Evolutionary conservation across 202 grass and related monocot genomes (phyloP).

Genomic region (Digitaria exilis): DNA sequence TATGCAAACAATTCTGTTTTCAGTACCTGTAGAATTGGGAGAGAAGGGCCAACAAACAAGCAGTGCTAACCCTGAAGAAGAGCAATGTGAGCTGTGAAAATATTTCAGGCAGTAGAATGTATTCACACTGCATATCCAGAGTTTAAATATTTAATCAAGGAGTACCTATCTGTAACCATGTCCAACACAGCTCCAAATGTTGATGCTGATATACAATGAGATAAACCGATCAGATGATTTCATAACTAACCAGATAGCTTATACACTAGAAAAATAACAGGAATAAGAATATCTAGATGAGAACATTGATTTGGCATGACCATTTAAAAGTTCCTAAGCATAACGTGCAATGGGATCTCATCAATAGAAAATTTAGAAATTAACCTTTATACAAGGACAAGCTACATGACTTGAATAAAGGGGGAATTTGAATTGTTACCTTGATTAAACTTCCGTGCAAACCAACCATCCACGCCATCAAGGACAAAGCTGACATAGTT

Average conservation of each 20-base stretch:
- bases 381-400: neutral
- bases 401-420: neutral
- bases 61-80: conserved; percentile 94
- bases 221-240: conserved; percentile 37
- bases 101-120: conserved; percentile 35
- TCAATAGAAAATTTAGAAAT: neutral
- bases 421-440: conserved; percentile 45
- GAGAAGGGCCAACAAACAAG: conserved; percentile 90
- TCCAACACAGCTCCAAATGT: conserved; percentile 98
- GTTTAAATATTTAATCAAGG: conserved; percentile 39
- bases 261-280: neutral
- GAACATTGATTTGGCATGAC: neutral
- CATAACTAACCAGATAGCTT: conserved; percentile 1
- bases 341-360: neutral
- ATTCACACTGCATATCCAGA: conserved; percentile 19
- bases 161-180: conserved; percentile 98
- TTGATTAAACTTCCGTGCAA: conserved; percentile 97
- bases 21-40: conserved; percentile 92
- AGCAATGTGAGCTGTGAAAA: conserved; percentile 45
- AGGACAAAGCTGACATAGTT: conserved; percentile 75
- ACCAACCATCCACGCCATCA: conserved; percentile 96
- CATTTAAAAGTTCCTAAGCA: conserved; percentile 9
- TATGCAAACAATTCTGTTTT: conserved; percentile 6
- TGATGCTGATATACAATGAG: conserved; percentile 72
- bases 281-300: neutral